These are phyloP conservation scores for Brettanomyces custersianus DNA, from an alignment of 805 yeast genomes.

Conservation along the genomic window DNA sequence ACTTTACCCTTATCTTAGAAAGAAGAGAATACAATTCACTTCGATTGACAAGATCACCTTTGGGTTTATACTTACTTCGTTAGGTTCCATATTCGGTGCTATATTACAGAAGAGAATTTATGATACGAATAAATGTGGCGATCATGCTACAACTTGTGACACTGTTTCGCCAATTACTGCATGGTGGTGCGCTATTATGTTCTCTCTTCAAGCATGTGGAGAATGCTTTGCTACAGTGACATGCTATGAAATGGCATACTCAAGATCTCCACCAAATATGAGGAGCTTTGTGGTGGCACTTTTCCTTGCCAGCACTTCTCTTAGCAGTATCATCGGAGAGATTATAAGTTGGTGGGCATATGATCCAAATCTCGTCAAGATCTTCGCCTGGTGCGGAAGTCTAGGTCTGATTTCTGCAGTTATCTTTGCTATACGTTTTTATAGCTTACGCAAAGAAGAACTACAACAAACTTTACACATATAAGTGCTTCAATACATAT, in stretches of 20 bases:
- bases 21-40: conserved; percentile 27
- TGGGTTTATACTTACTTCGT: conserved; percentile 37
- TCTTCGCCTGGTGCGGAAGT: conserved; percentile 27
- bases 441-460: background rate
- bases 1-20: conserved; percentile 37
- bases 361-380: conserved; percentile 32
- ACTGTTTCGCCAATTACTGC: conserved; percentile 22
- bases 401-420: conserved; percentile 24
- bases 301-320: conserved; percentile 30
- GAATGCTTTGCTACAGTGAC: conserved; percentile 46
- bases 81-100: conserved; percentile 41
- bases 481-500: background rate
- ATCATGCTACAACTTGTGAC: conserved; percentile 16
- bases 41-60: conserved; percentile 36
- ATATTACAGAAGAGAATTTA: conserved; percentile 36
- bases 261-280: conserved; percentile 41
- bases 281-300: conserved; percentile 41
- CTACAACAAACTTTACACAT: background rate
- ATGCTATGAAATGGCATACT: conserved; percentile 46
- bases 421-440: conserved; percentile 12
- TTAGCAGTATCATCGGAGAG: conserved; percentile 37
- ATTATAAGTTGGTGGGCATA: conserved; percentile 28
- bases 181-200: conserved; percentile 26
- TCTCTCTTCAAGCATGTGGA: conserved; percentile 38
- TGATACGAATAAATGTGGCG: conserved; percentile 37